These are phyloP conservation scores for Moesziomyces sp. DNA, from an alignment of 1,284 basidiomycete genomes.

Conservation along the genomic window DNA sequence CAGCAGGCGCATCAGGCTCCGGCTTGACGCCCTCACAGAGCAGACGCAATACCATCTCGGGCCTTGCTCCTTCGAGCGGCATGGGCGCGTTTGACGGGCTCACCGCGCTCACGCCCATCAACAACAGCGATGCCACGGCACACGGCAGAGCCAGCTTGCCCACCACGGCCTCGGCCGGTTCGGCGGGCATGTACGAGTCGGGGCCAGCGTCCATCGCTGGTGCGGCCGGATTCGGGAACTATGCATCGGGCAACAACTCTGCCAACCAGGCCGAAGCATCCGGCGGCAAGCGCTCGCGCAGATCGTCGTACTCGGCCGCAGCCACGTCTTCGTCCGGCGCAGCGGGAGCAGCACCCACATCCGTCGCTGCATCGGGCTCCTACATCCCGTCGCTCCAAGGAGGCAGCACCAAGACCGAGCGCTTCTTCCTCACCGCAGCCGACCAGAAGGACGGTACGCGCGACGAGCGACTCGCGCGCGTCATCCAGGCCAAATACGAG, in stretches of 20 bases:
- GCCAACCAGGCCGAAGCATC: conserved; percentile 5
- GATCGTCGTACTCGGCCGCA: conserved; percentile 39
- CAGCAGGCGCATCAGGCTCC: conserved; percentile 9
- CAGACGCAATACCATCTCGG: conserved; percentile 32
- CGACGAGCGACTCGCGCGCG: conserved; percentile 87
- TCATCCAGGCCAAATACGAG: conserved; percentile 96
- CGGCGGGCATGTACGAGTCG: conserved; percentile 9
- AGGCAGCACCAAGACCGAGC: conserved; percentile 72
- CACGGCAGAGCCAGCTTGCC: conserved; percentile 1
- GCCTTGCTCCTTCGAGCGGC: conserved; percentile 1
- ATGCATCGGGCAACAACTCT: not conserved
- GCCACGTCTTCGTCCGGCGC: not conserved
- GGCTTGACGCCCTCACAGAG: conserved; percentile 34
- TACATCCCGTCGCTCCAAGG: conserved; percentile 44
- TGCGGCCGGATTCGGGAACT: not conserved
- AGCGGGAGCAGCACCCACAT: not conserved
- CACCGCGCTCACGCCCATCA: conserved; percentile 30
- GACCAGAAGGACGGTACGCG: conserved; percentile 92
- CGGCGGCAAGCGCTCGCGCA: conserved; percentile 26
- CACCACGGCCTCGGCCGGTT: not conserved
- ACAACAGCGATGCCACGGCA: not conserved
- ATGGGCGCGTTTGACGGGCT: conserved; percentile 17
- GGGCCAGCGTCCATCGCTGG: not conserved
- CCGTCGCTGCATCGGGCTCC: conserved; percentile 11
- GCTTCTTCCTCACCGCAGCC: conserved; percentile 91